Percentiles rank a stretch among this genome's conserved stretches.
These are phyloP conservation scores for Farysia itapuensis DNA, from an alignment of 1,284 basidiomycete genomes.

Conservation along the genomic window DNA sequence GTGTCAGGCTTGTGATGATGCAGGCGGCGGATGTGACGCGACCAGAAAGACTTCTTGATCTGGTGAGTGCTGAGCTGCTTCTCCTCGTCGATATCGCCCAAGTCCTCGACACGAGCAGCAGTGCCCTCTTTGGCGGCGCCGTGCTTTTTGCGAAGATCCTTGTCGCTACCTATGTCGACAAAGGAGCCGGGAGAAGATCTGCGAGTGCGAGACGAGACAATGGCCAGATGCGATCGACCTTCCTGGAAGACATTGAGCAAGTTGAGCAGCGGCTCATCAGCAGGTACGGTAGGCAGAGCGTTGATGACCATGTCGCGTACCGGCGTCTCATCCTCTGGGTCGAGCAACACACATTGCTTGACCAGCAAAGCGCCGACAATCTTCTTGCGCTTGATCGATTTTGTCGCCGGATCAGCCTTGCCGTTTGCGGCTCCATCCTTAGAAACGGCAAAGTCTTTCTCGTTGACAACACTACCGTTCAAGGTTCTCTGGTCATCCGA, in stretches of 20 bases:
- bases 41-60: slow-evolving; percentile 59
- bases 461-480: slow-evolving; percentile 15
- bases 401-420: background rate
- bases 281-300: slow-evolving; percentile 80
- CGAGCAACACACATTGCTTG: slow-evolving; percentile 82
- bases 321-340: slow-evolving; percentile 70
- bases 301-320: slow-evolving; percentile 64
- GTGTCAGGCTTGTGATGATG: slow-evolving; percentile 67
- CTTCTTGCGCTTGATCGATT: slow-evolving; percentile 65
- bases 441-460: slow-evolving; percentile 38
- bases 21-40: slow-evolving; percentile 68
- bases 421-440: background rate
- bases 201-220: slow-evolving; percentile 66
- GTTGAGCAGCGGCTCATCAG: slow-evolving; percentile 79
- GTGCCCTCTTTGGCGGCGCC: slow-evolving; percentile 14
- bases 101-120: slow-evolving; percentile 24
- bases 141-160: slow-evolving; percentile 19
- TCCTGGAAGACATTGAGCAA: slow-evolving; percentile 89
- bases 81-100: slow-evolving; percentile 51
- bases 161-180: slow-evolving; percentile 41
- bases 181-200: slow-evolving; percentile 48
- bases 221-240: slow-evolving; percentile 86
- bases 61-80: slow-evolving; percentile 44
- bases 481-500: slow-evolving; percentile 26
- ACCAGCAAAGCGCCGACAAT: slow-evolving; percentile 79